Base-by-base conservation (phyloP, 495 filamentous ascomycete species). In the Penicillium robsamsonii region DNA sequence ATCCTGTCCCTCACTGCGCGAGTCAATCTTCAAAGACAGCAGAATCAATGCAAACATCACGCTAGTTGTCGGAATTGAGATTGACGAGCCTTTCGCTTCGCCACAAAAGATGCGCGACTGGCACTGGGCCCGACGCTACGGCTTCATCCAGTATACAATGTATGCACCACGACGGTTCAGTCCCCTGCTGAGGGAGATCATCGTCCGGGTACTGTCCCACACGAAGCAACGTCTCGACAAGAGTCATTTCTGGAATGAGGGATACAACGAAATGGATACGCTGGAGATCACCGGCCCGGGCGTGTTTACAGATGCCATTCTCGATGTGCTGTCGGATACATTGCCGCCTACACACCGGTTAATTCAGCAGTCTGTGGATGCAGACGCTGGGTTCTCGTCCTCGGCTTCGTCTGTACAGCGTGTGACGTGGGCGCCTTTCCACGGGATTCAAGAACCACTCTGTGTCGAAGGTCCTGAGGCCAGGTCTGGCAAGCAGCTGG, bases 371-470 rank as follows among this genome's bases (percentile, higher is more conserved):
- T 77, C 73, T 3, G 45, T 70, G 10, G 49, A 65, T 12, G 55
- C 66, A 6, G 71, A 76, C 62, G 44, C 31, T 4, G 64, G 46
- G 1, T 49, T 73, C 11, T 56, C 38, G 3, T 46, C 18, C 8
- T 57, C 58, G 0, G 58, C 48, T 0, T 35, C 30, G 13, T 58
- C 58, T 4, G 40, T 61, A 18, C 53, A 62, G 27, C 70, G 71
- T 3, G 70, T 79, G 15, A 74, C 75, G 1, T 79, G 75, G 75
- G 74, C 72, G 0, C 74, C 74, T 11, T 79, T 79, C 38, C 59
- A 73, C 45, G 35, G 55, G 17, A 56, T 79, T 12, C 25, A 60
- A 6, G 33, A 69, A 8, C 60, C 69, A 3, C 12, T 76, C 3
- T 79, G 74, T 56, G 61, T 76, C 1, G 66, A 75, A 10, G 65